Evolutionary conservation across 805 yeast species (phyloP), one percentile per base, ranked within the genome.

Genomic region (Candida yuanshanica): DNA sequence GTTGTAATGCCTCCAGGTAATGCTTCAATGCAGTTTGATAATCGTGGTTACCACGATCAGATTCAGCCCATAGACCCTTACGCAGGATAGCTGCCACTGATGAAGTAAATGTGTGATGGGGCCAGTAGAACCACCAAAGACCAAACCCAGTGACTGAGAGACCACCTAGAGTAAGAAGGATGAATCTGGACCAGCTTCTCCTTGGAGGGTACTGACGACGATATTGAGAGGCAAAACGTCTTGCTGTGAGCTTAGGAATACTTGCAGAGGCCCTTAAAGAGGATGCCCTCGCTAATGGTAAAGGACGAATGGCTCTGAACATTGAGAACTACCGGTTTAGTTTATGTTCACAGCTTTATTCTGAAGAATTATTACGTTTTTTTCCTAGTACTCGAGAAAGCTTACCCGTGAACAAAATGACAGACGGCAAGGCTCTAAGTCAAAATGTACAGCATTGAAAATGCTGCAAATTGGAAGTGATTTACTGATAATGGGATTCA

Each of bases 31-130:
- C 95, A 45, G 76, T 66, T 39, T 73, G 68, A 61, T 75, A 83
- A 56, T 85, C 83, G 37, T 69, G 67, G 8, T 60, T 56, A 16
- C 64, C 62, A 52, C 78, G 79, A 37, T 81, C 83, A 36, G 83
- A 71, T 59, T 91, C 96, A 2, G 91, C 90, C 83, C 90, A 79
- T 6, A 90, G 65, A 0, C 84, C 97, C 52, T 79, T 75, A 31
- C 95, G 69, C 47, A 91, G 63, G 20, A 75, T 68, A 39, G 70
- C 75, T 20, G 95, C 93, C 10, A 88, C 95, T 4, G 76, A 62
- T 2, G 69, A 61, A 0, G 93, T 86, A 51, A 78, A 81, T 2
- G 83, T 77, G 51, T 80, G 83, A 43, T 75, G 75, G 5, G 87
- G 86, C 82, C 83, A 79, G 57, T 68, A 75, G 43, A 68, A 47